Evolutionary conservation across 352 stramenopile species (phyloP).

Genomic region (Thraustochytrium sp.): DNA sequence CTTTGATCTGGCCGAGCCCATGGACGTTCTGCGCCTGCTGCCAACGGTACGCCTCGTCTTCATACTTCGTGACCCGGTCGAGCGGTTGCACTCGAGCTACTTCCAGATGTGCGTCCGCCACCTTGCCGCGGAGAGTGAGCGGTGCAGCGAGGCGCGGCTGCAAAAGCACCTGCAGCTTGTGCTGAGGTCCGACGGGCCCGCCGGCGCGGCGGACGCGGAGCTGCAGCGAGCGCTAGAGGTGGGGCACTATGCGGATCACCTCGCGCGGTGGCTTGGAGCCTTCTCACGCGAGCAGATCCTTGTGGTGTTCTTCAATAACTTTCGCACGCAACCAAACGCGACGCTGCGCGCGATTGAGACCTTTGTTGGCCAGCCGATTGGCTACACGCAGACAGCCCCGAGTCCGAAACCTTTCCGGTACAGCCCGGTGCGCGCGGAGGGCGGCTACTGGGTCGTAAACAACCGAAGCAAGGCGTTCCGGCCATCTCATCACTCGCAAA

Average conservation of each 20-base stretch:
- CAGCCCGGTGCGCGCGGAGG: not conserved
- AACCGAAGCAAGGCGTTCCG: not conserved
- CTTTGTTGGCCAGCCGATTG: not conserved
- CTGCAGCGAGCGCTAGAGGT: not conserved
- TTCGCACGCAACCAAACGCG: not conserved
- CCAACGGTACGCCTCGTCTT: not conserved
- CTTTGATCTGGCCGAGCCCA: constrained; percentile 15
- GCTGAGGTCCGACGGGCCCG: not conserved
- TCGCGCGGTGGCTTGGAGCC: not conserved
- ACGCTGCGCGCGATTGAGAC: not conserved
- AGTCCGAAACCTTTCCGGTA: not conserved
- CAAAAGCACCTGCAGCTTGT: not conserved
- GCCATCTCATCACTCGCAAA: not conserved
- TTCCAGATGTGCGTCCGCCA: constrained; percentile 31
- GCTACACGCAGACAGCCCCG: not conserved
- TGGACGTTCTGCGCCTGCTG: not conserved
- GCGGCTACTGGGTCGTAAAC: not conserved
- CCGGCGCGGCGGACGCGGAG: not conserved
- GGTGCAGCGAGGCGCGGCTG: not conserved
- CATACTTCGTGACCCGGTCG: constrained; percentile 4
- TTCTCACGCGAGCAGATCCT: not conserved
- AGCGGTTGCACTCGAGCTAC: constrained; percentile 17
- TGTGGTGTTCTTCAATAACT: not conserved
- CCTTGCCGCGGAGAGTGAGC: not conserved
- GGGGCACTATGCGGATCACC: not conserved